These are phyloP conservation scores for Tetradesmus lagerheimii DNA, from an alignment of 139 green algal species.

Conservation along the genomic window DNA sequence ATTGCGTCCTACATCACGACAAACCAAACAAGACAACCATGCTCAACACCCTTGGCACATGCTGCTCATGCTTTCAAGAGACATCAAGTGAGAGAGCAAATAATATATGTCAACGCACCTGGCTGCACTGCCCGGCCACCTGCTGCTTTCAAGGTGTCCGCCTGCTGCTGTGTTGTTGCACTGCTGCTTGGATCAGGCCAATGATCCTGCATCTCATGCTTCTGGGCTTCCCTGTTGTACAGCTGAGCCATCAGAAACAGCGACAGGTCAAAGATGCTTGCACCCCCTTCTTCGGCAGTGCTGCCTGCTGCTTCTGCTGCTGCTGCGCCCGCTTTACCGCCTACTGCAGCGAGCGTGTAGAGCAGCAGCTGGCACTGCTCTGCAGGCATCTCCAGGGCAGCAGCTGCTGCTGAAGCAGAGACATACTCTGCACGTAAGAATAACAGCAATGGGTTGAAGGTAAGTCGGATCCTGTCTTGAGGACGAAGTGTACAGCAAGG, in stretches of 20 bases:
- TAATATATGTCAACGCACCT: background rate
- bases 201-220: slow-evolving; percentile 76
- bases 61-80: too few relatives aligned
- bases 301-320: slow-evolving; percentile 38
- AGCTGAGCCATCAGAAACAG: slow-evolving; percentile 82
- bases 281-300: slow-evolving; percentile 34
- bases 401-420: slow-evolving; percentile 18
- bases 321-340: background rate
- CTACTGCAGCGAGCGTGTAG: slow-evolving; percentile 28
- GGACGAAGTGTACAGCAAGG: background rate
- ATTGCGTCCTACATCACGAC: too few relatives aligned
- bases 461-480: background rate
- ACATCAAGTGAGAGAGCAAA: too few relatives aligned
- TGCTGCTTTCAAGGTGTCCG: slow-evolving; percentile 9
- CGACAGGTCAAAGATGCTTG: slow-evolving; percentile 67
- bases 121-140: background rate
- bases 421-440: slow-evolving; percentile 50
- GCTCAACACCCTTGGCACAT: too few relatives aligned
- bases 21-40: too few relatives aligned
- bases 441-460: background rate
- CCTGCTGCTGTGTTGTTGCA: background rate
- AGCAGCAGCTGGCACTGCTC: slow-evolving; percentile 61
- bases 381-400: slow-evolving; percentile 52
- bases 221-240: slow-evolving; percentile 72
- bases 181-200: slow-evolving; percentile 68